Base-by-base conservation (phyloP, 371 early-diverging fungal genomes). In the Nematocida ironsii region DNA sequence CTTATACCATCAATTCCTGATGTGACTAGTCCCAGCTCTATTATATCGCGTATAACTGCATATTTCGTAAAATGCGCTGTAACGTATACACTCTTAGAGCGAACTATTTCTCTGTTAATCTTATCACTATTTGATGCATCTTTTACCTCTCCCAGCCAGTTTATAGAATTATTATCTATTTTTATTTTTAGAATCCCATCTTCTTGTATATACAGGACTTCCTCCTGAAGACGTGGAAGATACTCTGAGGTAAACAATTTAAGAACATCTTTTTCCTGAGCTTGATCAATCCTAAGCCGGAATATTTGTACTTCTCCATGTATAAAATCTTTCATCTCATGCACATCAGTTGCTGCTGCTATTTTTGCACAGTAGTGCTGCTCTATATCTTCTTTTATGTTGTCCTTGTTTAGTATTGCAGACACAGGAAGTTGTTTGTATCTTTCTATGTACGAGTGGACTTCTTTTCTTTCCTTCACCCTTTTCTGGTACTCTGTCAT, bases 21-120 rank as follows among this genome's bases (percentile, higher is more conserved):
- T 33, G 4, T 42, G 39, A 73, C 55, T 40, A 73, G 20, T 42
- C 71, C 72, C 61, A 84, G 64, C 0, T 18, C n/a, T 68, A 83
- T 70, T 47, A 60, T 83, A 25, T 62, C 81, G 20, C 82, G 27
- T 25, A 86, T 5, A 40, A 75, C 75, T 62, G 45, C 27, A n/a
- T 78, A 61, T 39, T 85, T 75, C 16, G 83, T 81, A 71, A 88
- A 88, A 64, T 86, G 85, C 2, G 86, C 80, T 11, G 27, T 9
- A 13, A 84, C 48, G 4, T 56, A 11, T 13, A 57, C 5, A 42
- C 33, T 48, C 18, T 25, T 13, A n/a, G 25, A 20, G 16, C 20
- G 18, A 20, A 18, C 47, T 16, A 48, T 45, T 47, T 13, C 11
- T 64, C 27, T 69, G 13, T 73, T 25, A 54, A 52, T 47, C 23